Evolutionary conservation across 306 rosid species (phyloP).

Genomic region (Ormosia emarginata): DNA sequence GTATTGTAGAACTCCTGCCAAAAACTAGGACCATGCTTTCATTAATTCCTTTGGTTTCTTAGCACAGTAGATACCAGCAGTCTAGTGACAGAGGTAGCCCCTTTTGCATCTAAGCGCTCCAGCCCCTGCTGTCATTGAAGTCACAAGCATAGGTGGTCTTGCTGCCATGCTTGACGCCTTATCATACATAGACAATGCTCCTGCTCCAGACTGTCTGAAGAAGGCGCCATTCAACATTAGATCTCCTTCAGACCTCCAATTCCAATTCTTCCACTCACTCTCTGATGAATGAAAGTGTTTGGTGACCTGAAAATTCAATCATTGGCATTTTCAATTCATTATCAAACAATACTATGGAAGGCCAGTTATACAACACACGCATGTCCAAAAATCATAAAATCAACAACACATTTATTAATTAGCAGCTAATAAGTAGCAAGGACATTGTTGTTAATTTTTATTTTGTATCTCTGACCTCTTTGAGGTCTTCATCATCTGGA

Average conservation of each 20-base stretch:
- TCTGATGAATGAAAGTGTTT: slow-evolving; percentile 48
- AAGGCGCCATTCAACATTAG: slow-evolving; percentile 72
- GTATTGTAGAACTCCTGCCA: background rate
- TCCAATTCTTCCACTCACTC: slow-evolving; percentile 66
- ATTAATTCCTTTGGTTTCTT: background rate
- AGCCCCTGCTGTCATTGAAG: slow-evolving; percentile 60
- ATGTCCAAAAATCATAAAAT: no score
- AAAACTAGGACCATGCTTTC: background rate
- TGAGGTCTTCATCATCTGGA: slow-evolving; percentile 47
- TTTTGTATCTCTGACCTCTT: slow-evolving; percentile 51
- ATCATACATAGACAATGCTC: slow-evolving; percentile 50
- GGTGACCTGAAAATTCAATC: slow-evolving; percentile 45
- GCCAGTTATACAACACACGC: background rate
- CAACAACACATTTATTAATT: background rate
- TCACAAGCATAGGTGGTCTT: slow-evolving; percentile 51
- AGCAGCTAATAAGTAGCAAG: background rate
- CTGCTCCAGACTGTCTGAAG: slow-evolving; percentile 63
- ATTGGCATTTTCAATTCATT: background rate
- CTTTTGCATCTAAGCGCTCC: slow-evolving; percentile 60
- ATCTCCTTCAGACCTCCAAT: slow-evolving; percentile 85
- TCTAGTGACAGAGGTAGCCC: slow-evolving; percentile 32
- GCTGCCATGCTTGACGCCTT: slow-evolving; percentile 77
- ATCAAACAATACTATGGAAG: background rate
- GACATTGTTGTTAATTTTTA: background rate
- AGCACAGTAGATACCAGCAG: background rate